Evolutionary conservation across 257 asterid genomes (phyloP).

Genomic region (Asclepias syriaca): DNA sequence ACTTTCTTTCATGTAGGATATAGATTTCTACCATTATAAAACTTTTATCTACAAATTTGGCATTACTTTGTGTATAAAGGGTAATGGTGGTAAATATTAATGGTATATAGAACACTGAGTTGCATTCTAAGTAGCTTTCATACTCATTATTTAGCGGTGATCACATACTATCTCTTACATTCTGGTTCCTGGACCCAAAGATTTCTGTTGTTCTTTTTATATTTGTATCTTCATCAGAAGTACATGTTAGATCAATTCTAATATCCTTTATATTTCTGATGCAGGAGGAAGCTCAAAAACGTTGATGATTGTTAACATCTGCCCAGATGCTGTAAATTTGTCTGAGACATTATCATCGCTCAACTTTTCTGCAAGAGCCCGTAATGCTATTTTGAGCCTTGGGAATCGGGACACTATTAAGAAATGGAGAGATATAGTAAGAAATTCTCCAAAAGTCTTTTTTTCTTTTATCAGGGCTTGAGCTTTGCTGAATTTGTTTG

Average conservation of each 20-base stretch:
- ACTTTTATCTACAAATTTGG: neutral
- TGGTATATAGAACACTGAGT: neutral
- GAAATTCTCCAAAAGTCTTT: constrained; percentile 20
- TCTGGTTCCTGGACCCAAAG: neutral
- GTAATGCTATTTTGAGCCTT: constrained; percentile 77
- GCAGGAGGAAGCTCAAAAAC: constrained; percentile 94
- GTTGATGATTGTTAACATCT: constrained; percentile 73
- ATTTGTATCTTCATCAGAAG: constrained; percentile 1
- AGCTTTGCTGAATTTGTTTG: too few species aligned
- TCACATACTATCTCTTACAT: neutral
- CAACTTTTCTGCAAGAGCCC: constrained; percentile 87
- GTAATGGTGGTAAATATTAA: neutral
- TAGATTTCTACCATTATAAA: neutral
- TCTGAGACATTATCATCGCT: constrained; percentile 85
- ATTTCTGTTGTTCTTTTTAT: neutral
- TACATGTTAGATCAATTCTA: constrained; percentile 4
- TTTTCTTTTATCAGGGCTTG: neutral
- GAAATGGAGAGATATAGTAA: constrained; percentile 97
- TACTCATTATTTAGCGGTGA: neutral
- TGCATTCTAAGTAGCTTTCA: neutral
- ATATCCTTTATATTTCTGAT: constrained; percentile 23
- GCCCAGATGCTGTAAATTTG: constrained; percentile 65
- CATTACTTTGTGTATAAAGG: neutral
- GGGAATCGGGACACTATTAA: constrained; percentile 93
- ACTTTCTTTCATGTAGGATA: neutral